Evolutionary conservation across 1,284 basidiomycete species (phyloP).

Genomic region (Heterobasidion occidentale): DNA sequence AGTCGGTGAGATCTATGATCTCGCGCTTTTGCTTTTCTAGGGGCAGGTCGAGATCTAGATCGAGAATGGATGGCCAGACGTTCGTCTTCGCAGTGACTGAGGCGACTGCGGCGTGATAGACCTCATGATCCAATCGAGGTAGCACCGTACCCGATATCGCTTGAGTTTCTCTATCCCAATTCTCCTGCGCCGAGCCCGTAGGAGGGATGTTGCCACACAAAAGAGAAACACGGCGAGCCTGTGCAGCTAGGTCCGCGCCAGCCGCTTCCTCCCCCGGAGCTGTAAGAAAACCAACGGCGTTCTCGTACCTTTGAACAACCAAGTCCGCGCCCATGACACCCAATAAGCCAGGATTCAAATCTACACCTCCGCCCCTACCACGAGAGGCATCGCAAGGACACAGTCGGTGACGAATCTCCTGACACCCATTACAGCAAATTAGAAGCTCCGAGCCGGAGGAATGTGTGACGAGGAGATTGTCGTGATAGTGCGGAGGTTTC

Average conservation of each 20-base stretch:
- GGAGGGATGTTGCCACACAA: constrained; percentile 5
- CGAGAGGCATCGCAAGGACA: constrained; percentile 6
- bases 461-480: constrained; percentile 5
- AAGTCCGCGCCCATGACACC: constrained; percentile 8
- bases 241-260: constrained; percentile 4
- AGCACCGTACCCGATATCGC: constrained; percentile 6
- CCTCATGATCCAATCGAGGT: constrained; percentile 4
- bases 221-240: constrained; percentile 12
- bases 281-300: constrained; percentile 7
- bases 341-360: constrained; percentile 7
- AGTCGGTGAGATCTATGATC: constrained; percentile 12
- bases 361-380: constrained; percentile 3
- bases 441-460: not conserved
- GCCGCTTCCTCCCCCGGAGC: not conserved
- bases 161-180: constrained; percentile 5
- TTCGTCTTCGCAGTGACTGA: constrained; percentile 1
- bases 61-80: constrained; percentile 11
- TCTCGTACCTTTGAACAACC: constrained; percentile 7
- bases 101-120: constrained; percentile 6
- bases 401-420: constrained; percentile 5
- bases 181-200: not conserved
- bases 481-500: constrained; percentile 7
- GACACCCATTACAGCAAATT: constrained; percentile 9
- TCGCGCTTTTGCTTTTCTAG: constrained; percentile 5
- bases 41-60: constrained; percentile 8